Base-by-base conservation (phyloP, 2,329 filamentous ascomycete species). In the Arachnopeziza araneosa region DNA sequence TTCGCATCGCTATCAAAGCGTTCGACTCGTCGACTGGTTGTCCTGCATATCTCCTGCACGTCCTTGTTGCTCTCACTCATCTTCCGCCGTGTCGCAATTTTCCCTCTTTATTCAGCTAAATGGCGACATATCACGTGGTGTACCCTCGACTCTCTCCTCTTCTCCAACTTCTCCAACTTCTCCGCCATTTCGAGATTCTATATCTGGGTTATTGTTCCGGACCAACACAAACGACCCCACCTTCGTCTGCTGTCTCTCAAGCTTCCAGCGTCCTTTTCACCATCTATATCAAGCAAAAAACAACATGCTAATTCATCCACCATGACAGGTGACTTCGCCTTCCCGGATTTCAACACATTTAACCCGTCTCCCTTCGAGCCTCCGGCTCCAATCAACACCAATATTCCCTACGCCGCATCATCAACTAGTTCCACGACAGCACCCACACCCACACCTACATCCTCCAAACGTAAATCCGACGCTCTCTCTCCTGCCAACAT, bases 401-500 rank as follows among this genome's bases (percentile, higher is more conserved):
- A 55, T 26, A 32, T 55, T 59, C 3, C 24, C 64, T 66, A 64
- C 53, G 52, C 65, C 1, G 58, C 63, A 10, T 59, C 69, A 5
- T 63, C 67, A 6, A 59, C 63, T 12, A 59, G 57, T 12, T 67
- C 63, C n/a, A 63, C 63, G 14, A 26, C 60, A 21, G 54, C 62
- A 50, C 55, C 64, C 60, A 53, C 71, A 65, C 63, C 71, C 64
- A 56, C 60, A 65, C 59, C 63, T 69, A 64, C 73, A 9, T 59
- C 68, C 62, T 63, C 67, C 32, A 73, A 72, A 59, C 71, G 70
- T 36, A 73, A 73, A 58, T 64, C 68, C n/a, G 23, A 21, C 21
- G 21, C 24, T 61, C 22, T 44, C 5, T 71, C 65, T 30, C 63
- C 78, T 23, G 72, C 70, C 52, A 82, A 76, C 67, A 82, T 88